phyloP scores from a whole-genome alignment of 108 stramenopile genomes.

The Cafeteria roenbergensis region DNA sequence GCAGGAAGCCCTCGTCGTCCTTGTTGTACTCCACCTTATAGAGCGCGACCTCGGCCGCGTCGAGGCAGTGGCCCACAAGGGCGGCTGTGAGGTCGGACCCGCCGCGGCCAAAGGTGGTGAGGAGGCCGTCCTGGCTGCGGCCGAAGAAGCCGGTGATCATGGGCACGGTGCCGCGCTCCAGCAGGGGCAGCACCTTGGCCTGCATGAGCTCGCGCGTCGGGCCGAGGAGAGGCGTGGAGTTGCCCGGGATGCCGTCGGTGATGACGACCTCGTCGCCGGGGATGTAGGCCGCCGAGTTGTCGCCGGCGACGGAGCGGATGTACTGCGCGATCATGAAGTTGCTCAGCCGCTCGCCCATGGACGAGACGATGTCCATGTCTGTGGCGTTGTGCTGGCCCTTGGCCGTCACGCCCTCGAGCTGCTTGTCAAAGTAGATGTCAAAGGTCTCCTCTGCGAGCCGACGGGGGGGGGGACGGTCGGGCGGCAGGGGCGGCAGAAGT shows the following conservation, averaged over 20 bases:
- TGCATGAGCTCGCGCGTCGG: background rate
- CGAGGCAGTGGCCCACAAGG: background rate
- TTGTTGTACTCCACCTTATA: conserved; percentile 1
- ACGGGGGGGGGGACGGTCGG: too few species aligned
- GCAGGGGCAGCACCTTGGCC: background rate
- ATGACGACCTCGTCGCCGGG: background rate
- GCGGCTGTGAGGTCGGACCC: background rate
- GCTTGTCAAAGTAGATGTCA: too few species aligned
- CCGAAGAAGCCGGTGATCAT: conserved; percentile 2
- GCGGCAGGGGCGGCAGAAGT: too few species aligned
- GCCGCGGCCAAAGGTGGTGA: conserved; percentile 2
- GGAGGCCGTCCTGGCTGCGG: background rate
- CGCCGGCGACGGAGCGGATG: too few species aligned
- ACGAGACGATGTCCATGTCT: too few species aligned
- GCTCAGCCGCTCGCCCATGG: too few species aligned
- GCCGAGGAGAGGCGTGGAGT: background rate
- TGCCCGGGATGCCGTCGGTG: background rate
- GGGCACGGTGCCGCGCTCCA: background rate
- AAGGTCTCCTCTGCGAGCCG: too few species aligned
- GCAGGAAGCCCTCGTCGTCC: background rate
- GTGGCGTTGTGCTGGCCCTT: too few species aligned
- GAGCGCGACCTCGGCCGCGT: background rate
- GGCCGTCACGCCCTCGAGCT: too few species aligned
- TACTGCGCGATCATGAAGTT: too few species aligned
- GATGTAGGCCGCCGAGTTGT: too few species aligned